These are phyloP conservation scores for Paraphoma chrysanthemicola DNA, from an alignment of 2,329 filamentous ascomycete genomes.

Conservation along the genomic window DNA sequence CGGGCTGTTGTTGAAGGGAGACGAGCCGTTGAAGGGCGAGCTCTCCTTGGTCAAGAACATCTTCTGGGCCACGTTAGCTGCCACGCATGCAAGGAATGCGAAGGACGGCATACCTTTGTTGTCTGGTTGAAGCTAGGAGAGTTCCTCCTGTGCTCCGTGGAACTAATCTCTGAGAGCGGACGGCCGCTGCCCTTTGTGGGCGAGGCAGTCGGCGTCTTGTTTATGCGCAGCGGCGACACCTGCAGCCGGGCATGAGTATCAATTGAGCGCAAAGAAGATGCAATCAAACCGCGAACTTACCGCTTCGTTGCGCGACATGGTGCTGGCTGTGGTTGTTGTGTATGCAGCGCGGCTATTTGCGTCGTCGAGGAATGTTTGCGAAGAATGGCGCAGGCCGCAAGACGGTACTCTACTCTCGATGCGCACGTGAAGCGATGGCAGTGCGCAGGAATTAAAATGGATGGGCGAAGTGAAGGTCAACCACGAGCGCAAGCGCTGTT, in stretches of 20 bases:
- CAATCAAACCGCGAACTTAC: constrained; percentile 34
- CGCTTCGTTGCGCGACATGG: constrained; percentile 51
- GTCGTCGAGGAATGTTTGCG: constrained; percentile 34
- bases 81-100: constrained; percentile 14
- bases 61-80: constrained; percentile 61
- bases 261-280: not conserved
- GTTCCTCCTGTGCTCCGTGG: constrained; percentile 85
- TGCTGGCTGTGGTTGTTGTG: constrained; percentile 19
- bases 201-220: constrained; percentile 70
- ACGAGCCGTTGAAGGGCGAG: constrained; percentile 80
- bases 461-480: constrained; percentile 34
- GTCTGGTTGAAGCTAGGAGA: constrained; percentile 87
- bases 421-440: constrained; percentile 16
- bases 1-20: constrained; percentile 76
- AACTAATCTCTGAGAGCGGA: constrained; percentile 87
- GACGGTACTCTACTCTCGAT: constrained; percentile 17
- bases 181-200: constrained; percentile 66
- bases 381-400: constrained; percentile 42
- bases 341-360: constrained; percentile 31
- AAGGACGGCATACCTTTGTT: constrained; percentile 65
- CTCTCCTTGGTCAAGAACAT: constrained; percentile 74
- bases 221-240: constrained; percentile 81
- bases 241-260: constrained; percentile 45
- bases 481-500: constrained; percentile 36
- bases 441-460: constrained; percentile 23